These are phyloP conservation scores for Lichina pygmaea DNA, from an alignment of 495 filamentous ascomycete species.

Conservation along the genomic window DNA sequence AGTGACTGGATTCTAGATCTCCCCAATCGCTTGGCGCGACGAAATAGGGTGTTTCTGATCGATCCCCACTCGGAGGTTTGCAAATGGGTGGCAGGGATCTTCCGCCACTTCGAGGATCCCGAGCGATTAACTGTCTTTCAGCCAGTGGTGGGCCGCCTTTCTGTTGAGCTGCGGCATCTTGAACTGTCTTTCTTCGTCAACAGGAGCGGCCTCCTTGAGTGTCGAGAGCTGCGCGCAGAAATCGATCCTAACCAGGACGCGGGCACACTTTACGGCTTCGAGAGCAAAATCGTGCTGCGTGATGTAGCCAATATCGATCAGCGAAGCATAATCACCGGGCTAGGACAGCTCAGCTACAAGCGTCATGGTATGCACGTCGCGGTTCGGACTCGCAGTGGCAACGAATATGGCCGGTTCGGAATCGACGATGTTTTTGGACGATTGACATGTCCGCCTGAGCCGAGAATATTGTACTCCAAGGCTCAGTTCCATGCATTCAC, in stretches of 20 bases:
- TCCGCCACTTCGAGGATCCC: neutral
- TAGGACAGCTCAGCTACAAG: conserved; percentile 1
- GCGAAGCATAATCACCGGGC: conserved; percentile 8
- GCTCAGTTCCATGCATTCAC: conserved; percentile 2
- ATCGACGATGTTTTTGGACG: conserved; percentile 1
- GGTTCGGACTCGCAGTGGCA: conserved; percentile 3
- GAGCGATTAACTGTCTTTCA: neutral
- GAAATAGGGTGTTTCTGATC: neutral
- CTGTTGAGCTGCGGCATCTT: conserved; percentile 8
- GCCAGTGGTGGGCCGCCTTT: neutral
- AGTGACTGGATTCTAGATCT: neutral
- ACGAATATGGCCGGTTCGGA: conserved; percentile 15
- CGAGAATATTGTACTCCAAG: neutral
- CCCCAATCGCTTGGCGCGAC: neutral
- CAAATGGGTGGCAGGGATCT: neutral
- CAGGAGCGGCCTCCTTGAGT: conserved; percentile 4
- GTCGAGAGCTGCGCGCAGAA: conserved; percentile 6
- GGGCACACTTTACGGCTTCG: conserved; percentile 24
- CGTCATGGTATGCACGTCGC: conserved; percentile 12
- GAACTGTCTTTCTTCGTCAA: conserved; percentile 11
- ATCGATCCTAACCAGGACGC: conserved; percentile 11
- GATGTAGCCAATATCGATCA: conserved; percentile 10
- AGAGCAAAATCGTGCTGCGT: conserved; percentile 19
- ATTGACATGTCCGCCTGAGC: neutral
- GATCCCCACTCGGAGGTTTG: neutral